These are phyloP conservation scores for Pseudozyma pruni DNA, from an alignment of 1,284 basidiomycete species.

Conservation along the genomic window DNA sequence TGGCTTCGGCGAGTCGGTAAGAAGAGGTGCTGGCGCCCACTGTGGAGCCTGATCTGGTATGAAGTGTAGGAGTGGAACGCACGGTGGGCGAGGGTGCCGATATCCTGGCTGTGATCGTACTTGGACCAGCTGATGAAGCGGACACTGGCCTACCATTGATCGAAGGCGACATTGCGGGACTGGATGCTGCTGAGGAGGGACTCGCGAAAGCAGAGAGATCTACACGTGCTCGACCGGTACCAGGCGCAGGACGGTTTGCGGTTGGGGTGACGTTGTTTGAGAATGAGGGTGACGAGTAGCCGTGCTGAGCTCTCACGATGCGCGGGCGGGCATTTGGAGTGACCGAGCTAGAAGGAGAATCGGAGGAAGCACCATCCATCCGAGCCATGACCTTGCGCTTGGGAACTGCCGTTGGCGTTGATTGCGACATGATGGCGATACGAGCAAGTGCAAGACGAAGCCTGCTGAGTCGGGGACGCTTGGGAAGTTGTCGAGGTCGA, in stretches of 20 bases:
- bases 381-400: conserved; percentile 52
- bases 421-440: conserved; percentile 28
- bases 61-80: conserved; percentile 21
- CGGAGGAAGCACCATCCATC: conserved; percentile 29
- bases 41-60: conserved; percentile 24
- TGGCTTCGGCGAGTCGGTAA: conserved; percentile 18
- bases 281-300: conserved; percentile 35
- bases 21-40: conserved; percentile 14
- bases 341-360: conserved; percentile 29
- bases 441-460: too few relatives aligned
- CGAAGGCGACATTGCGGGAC: conserved; percentile 41
- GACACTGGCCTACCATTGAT: conserved; percentile 12
- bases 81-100: conserved; percentile 32
- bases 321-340: conserved; percentile 41
- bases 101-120: conserved; percentile 21
- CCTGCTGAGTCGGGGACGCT: too few relatives aligned
- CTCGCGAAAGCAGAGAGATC: conserved; percentile 47
- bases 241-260: conserved; percentile 8
- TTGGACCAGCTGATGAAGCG: conserved; percentile 14
- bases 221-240: conserved; percentile 35
- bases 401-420: conserved; percentile 31
- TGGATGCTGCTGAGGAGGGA: conserved; percentile 25
- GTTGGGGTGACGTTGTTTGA: conserved; percentile 26
- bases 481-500: not conserved
- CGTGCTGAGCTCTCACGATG: conserved; percentile 36